Evolutionary conservation across 225 moss, liverwort and hornwort species (phyloP), one percentile per base, ranked within the genome.

Genomic region (Ulota crispa): DNA sequence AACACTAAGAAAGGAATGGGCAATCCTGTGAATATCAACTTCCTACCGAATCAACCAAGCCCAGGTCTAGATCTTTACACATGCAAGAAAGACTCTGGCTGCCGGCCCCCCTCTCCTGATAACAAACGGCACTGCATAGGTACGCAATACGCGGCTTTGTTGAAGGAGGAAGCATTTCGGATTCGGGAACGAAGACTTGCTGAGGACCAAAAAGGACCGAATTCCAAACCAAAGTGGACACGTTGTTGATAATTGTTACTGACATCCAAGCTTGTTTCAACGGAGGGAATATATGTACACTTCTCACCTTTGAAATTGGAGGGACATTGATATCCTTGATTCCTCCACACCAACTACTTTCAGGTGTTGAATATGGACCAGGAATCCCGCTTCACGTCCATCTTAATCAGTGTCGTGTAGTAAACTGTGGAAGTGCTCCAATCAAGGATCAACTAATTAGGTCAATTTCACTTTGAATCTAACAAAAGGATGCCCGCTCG

Each of bases 111-210:
- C 18, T 78, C 27, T 43, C 78, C 42, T 1, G 5, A 65, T 27
- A 69, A 39, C 39, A 89, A 87, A 68, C 85, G 90, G 10, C 85
- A 82, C 60, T 95, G 95, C 52, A 82, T 76, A 56, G 92, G 93
- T 8, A 85, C 81, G 9, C 91, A 89, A 24, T 95, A 87, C 78
- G 95, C 89, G 23, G 43, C 87, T n/a, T 72, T 92, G 10, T 52
- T 93, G 82, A 78, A 83, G 65, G 88, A 88, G 12, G 92, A 95
- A 79, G 87, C 93, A n/a, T 78, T 64, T n/a, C 77, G 66, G 0
- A 70, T 93, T 70, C 82, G 80, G 4, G 81, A 89, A 70, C 83
- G 52, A 41, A 75, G 89, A 74, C 77, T 91, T 8, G 81, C 70
- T 57, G 85, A 88, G 47, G 69, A 72, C 4, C 60, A 47, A 16